These are phyloP conservation scores for Neofusicoccum laricinum DNA, from an alignment of 2,329 filamentous ascomycete genomes.

Conservation along the genomic window DNA sequence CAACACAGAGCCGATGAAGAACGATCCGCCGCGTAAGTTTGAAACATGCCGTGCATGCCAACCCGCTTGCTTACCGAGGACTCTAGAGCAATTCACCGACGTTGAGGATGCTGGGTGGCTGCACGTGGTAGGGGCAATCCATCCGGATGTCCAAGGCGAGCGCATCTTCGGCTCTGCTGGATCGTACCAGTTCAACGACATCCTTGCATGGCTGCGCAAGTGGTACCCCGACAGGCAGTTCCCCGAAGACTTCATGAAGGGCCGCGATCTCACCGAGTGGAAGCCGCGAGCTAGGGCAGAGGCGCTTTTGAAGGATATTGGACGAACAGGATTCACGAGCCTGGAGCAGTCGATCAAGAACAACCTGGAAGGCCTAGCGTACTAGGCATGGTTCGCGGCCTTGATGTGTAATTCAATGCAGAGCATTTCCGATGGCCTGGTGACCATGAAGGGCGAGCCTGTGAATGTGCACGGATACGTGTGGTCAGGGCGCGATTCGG, in stretches of 20 bases:
- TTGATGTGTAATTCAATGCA: neutral
- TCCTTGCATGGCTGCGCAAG: constrained; percentile 19
- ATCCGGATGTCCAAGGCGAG: constrained; percentile 19
- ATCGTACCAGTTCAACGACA: constrained; percentile 18
- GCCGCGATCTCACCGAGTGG: constrained; percentile 5
- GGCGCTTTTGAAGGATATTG: constrained; percentile 11
- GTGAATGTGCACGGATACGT: too few relatives aligned
- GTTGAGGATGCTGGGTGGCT: constrained; percentile 23
- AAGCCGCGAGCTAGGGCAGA: neutral
- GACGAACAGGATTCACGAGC: constrained; percentile 8
- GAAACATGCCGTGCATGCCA: neutral
- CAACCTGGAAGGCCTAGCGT: neutral
- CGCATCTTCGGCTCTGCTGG: constrained; percentile 20
- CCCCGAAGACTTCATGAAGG: neutral
- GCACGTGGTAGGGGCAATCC: constrained; percentile 22
- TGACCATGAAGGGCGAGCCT: neutral
- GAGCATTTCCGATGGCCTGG: neutral
- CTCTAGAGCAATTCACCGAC: constrained; percentile 20
- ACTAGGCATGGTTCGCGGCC: neutral
- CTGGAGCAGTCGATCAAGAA: constrained; percentile 9
- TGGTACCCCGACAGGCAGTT: neutral
- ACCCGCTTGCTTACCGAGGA: neutral
- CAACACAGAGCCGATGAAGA: neutral
- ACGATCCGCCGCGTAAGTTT: neutral
- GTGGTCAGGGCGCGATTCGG: too few relatives aligned